Evolutionary conservation across 2,329 filamentous ascomycete species (phyloP).

Genomic region (Alternaria sp.): DNA sequence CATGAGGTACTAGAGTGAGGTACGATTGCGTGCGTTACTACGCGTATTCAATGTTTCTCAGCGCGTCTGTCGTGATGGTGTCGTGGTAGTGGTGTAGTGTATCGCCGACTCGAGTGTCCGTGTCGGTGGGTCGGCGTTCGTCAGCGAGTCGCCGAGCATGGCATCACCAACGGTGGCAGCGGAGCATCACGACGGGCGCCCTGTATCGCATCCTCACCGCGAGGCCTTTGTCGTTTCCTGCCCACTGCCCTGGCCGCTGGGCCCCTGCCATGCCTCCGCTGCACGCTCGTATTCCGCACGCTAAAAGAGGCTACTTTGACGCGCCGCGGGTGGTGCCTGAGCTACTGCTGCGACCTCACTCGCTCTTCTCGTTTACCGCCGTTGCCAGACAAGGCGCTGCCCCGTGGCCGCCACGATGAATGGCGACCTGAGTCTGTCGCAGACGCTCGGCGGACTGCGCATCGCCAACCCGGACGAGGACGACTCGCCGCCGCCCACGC

Average conservation of each 20-base stretch:
- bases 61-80: neutral
- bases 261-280: conserved; percentile 37
- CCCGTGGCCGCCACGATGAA: conserved; percentile 68
- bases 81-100: neutral
- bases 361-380: conserved; percentile 33
- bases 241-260: conserved; percentile 37
- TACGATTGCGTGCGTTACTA: neutral
- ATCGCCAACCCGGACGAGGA: conserved; percentile 95
- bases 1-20: neutral
- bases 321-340: conserved; percentile 28
- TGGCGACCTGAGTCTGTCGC: conserved; percentile 89
- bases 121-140: neutral
- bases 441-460: conserved; percentile 89
- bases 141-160: conserved; percentile 21
- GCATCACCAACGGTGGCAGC: conserved; percentile 24
- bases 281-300: conserved; percentile 15
- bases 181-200: conserved; percentile 16
- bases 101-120: neutral
- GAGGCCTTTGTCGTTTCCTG: conserved; percentile 18
- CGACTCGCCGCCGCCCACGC: conserved; percentile 46
- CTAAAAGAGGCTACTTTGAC: conserved; percentile 24
- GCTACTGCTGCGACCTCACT: conserved; percentile 21
- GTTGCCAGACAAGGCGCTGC: conserved; percentile 15
- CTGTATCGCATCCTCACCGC: conserved; percentile 28
- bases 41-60: neutral